Percentiles rank a stretch among this genome's conserved stretches.
Evolutionary conservation across 148 eudicot species (phyloP).

Genomic region (Hydrangea macrophylla): DNA sequence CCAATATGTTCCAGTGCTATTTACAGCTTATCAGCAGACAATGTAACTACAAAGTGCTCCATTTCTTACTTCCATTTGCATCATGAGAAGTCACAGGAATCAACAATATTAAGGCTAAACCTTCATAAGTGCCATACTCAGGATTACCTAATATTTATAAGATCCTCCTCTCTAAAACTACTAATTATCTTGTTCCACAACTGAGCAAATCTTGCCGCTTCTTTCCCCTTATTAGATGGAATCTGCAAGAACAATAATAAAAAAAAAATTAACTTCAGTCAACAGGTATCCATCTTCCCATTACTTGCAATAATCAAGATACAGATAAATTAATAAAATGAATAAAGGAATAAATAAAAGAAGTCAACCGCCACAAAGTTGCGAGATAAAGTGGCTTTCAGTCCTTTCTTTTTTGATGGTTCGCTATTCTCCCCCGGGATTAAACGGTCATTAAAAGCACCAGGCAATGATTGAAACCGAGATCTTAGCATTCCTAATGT

Average conservation of each 20-base stretch:
- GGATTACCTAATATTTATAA: conserved; percentile 59
- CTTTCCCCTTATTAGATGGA: conserved; percentile 69
- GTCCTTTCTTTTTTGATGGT: conserved; percentile 80
- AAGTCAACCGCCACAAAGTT: conserved; percentile 52
- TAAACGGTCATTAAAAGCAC: conserved; percentile 83
- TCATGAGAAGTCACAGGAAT: neutral
- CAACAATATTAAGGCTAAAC: neutral
- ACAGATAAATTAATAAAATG: conserved; percentile 8
- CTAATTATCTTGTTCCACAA: conserved; percentile 96
- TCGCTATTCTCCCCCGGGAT: conserved; percentile 79
- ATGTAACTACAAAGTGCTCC: neutral
- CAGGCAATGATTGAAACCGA: conserved; percentile 84
- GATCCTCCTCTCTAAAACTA: conserved; percentile 96
- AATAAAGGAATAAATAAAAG: neutral
- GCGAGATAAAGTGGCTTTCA: conserved; percentile 82
- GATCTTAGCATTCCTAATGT: conserved; percentile 96
- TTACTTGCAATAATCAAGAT: neutral
- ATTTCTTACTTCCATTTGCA: neutral
- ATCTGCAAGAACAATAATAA: conserved; percentile 36
- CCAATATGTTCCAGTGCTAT: no score
- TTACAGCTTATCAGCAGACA: no score
- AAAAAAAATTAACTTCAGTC: neutral
- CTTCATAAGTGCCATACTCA: neutral
- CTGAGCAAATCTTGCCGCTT: conserved; percentile 97
- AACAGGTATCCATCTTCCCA: neutral